Evolutionary conservation across 225 moss, liverwort and hornwort species (phyloP).

Genomic region (Pseudoscleropodium purum): DNA sequence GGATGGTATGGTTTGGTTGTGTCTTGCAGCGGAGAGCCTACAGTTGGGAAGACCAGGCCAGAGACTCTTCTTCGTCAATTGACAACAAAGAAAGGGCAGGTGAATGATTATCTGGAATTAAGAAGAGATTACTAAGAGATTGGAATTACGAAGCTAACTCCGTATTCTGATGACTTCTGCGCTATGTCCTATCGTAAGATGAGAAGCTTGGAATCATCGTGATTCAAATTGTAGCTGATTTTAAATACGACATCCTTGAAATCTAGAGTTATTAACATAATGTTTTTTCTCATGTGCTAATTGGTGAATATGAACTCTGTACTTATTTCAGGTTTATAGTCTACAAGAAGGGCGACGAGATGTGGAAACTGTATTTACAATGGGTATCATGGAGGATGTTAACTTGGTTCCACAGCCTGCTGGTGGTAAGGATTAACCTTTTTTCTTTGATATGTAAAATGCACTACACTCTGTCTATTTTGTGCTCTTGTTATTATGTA

Average conservation of each 20-base stretch:
- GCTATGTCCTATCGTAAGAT: neutral
- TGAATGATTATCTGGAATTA: conserved; percentile 9
- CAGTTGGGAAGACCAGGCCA: conserved; percentile 86
- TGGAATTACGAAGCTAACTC: neutral
- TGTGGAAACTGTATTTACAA: conserved; percentile 95
- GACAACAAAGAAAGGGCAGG: conserved; percentile 99
- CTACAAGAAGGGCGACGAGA: conserved; percentile 92
- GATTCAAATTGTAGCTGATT: neutral
- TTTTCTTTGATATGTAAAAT: neutral
- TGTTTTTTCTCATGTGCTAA: neutral
- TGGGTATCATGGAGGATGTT: conserved; percentile 99
- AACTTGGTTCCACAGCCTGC: conserved; percentile 99
- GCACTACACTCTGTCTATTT: neutral
- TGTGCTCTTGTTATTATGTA: neutral
- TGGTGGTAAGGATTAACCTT: conserved; percentile 49
- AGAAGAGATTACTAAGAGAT: neutral
- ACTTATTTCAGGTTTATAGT: conserved; percentile 77
- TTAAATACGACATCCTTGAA: neutral
- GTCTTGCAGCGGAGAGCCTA: conserved; percentile 80
- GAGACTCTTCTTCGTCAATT: conserved; percentile 90
- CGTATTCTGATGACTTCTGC: neutral
- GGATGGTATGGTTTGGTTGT: neutral
- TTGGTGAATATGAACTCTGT: neutral
- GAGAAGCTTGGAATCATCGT: neutral
- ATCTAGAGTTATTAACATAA: neutral